A percentile compares a stretch with the other conserved stretches of the same genome.
Conservation (phyloP, 441 rosid genomes). For the Corymbia calophylla region DNA sequence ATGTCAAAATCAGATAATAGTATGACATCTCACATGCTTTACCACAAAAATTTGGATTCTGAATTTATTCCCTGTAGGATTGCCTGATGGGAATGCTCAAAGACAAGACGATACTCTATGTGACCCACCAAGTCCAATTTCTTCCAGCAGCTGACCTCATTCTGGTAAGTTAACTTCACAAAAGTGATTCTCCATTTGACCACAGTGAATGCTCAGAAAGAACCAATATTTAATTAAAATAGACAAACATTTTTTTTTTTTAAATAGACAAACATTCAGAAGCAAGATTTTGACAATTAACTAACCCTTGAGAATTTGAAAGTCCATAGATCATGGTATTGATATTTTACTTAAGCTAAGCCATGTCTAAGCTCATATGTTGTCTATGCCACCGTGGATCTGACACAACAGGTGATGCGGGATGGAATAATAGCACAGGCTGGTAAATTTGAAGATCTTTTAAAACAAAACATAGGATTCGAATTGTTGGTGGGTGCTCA, state of each 20-base stretch:
- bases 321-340: not conserved
- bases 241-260: too few species aligned
- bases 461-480: too few species aligned
- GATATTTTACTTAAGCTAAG: not conserved
- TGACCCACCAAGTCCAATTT: slow-evolving; percentile 99
- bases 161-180: slow-evolving; percentile 44
- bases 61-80: slow-evolving; percentile 35
- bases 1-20: not conserved
- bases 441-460: too few species aligned
- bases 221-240: not conserved
- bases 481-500: too few species aligned
- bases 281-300: not conserved
- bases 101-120: slow-evolving; percentile 78
- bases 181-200: not conserved
- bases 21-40: too few species aligned
- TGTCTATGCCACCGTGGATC: not conserved
- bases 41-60: not conserved
- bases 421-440: too few species aligned
- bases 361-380: not conserved
- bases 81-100: slow-evolving; percentile 90
- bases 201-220: not conserved
- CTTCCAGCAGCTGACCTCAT: slow-evolving; percentile 96
- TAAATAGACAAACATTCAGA: not conserved
- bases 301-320: not conserved
- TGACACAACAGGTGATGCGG: not conserved